Percentiles rank a stretch among this genome's conserved stretches.
Evolutionary conservation across 2,329 filamentous ascomycete genomes (phyloP).

Genomic region (Diaporthe destruens): DNA sequence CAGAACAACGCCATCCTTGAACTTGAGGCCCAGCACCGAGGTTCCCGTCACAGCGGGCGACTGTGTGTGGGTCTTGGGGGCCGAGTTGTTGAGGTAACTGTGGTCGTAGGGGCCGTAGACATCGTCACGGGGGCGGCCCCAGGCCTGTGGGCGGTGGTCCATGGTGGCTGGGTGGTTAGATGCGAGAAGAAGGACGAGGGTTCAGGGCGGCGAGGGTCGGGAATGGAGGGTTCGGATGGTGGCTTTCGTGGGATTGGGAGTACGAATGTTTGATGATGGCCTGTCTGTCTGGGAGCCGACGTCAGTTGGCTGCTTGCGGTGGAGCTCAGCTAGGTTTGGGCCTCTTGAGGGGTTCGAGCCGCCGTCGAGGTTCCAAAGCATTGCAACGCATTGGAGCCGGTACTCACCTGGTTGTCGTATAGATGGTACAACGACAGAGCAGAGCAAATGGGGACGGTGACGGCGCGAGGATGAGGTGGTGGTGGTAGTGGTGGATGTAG

Average conservation of each 20-base stretch:
- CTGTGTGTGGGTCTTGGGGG: slow-evolving; percentile 88
- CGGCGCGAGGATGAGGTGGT: slow-evolving; percentile 12
- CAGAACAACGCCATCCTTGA: slow-evolving; percentile 95
- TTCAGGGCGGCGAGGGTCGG: background rate
- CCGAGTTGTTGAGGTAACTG: slow-evolving; percentile 80
- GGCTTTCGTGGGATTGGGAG: background rate
- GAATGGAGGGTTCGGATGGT: background rate
- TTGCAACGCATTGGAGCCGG: background rate
- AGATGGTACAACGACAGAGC: background rate
- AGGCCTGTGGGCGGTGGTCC: slow-evolving; percentile 80
- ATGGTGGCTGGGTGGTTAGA: slow-evolving; percentile 54
- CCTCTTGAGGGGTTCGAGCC: background rate
- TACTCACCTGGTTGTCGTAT: background rate
- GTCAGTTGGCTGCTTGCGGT: slow-evolving; percentile 39
- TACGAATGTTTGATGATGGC: background rate
- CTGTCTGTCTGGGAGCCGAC: slow-evolving; percentile 25
- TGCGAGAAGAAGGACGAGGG: background rate
- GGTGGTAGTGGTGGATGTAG: background rate
- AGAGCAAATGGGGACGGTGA: slow-evolving; percentile 37
- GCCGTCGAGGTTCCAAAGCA: background rate
- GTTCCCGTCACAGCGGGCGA: slow-evolving; percentile 95
- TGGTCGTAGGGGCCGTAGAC: slow-evolving; percentile 94
- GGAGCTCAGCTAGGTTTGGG: slow-evolving; percentile 11
- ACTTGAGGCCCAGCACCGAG: slow-evolving; percentile 95
- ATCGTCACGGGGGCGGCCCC: slow-evolving; percentile 91